Evolutionary conservation across 352 stramenopile species (phyloP), one percentile per base, ranked within the genome.

Genomic region (Phytophthora crassamura): DNA sequence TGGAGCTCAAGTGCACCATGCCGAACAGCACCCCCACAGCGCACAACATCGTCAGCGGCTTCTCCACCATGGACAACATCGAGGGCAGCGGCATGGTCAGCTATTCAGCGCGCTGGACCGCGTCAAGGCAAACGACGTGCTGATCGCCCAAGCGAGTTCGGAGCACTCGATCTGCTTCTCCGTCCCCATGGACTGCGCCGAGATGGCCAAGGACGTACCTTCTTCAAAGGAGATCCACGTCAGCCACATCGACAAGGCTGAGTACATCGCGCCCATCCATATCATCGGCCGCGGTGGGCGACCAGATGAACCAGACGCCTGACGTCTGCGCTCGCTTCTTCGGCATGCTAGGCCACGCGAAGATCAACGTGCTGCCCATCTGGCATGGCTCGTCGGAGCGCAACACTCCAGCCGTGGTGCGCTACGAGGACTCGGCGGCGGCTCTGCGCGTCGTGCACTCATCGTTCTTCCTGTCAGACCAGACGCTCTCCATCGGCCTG

Each of bases 121-220:
- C 58, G 77, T 95, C 25, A 95, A 97, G 43, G 85, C 99, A 32
- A 98, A 97, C 66, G 93, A 99, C 30, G 88, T 97, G 15, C 81
- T 99, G 0, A 98, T 99, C 70, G 95, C 96, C 4, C 97, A 97
- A 55, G 90, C 90, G 10, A 97, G 82, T 42, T 98, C 93, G 6
- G 97, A 99, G 78, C 92, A 98, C 77, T 98, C 90, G 64, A 98
- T 98, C 66, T 98, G 93, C 47, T 98, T 99, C 66, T 94, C 93
- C n/a, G 95, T 97, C 46, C 80, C 82, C 5, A 89, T 93, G 72
- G 78, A 77, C 46, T 76, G 78, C 25, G 86, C 86, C 2, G 74
- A 84, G 15, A 77, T 89, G 11, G 79, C 79, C 25, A 90, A 94
- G 72, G 72, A 82, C 10, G 84, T 80, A 86, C 80, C 4, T 95